phyloP scores from a whole-genome alignment of 352 stramenopile genomes.

The Phytophthora pini region DNA sequence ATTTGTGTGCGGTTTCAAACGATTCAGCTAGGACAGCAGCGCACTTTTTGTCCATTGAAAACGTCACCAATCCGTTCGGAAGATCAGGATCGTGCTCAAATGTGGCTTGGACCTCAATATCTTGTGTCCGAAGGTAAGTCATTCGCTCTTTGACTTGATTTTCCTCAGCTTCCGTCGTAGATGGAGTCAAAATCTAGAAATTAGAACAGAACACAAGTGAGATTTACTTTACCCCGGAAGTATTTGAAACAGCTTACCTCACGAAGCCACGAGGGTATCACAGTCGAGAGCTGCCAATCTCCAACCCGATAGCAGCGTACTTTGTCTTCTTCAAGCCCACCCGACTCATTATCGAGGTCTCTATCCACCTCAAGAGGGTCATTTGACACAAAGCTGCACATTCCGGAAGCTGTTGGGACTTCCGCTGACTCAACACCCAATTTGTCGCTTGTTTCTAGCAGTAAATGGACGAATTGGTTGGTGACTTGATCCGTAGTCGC shows the following conservation, averaged over 20 bases:
- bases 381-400: slow-evolving; percentile 29
- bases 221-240: neutral
- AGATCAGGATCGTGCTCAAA: slow-evolving; percentile 28
- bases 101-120: slow-evolving; percentile 19
- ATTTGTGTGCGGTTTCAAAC: slow-evolving; percentile 15
- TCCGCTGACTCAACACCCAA: neutral
- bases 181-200: slow-evolving; percentile 24
- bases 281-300: slow-evolving; percentile 25
- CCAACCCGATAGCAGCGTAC: slow-evolving; percentile 13
- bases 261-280: slow-evolving; percentile 25
- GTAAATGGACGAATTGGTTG: slow-evolving; percentile 29
- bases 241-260: slow-evolving; percentile 17
- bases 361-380: slow-evolving; percentile 10
- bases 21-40: slow-evolving; percentile 17
- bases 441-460: slow-evolving; percentile 6
- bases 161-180: slow-evolving; percentile 25
- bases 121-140: slow-evolving; percentile 8
- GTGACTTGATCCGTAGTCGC: neutral
- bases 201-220: neutral
- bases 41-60: slow-evolving; percentile 22
- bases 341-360: neutral
- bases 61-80: slow-evolving; percentile 21
- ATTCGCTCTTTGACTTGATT: slow-evolving; percentile 23
- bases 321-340: neutral
- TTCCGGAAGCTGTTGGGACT: neutral